Evolutionary conservation across 2,329 filamentous ascomycete genomes (phyloP), one percentile per base, ranked within the genome.

Genomic region (Lachnellula suecica): DNA sequence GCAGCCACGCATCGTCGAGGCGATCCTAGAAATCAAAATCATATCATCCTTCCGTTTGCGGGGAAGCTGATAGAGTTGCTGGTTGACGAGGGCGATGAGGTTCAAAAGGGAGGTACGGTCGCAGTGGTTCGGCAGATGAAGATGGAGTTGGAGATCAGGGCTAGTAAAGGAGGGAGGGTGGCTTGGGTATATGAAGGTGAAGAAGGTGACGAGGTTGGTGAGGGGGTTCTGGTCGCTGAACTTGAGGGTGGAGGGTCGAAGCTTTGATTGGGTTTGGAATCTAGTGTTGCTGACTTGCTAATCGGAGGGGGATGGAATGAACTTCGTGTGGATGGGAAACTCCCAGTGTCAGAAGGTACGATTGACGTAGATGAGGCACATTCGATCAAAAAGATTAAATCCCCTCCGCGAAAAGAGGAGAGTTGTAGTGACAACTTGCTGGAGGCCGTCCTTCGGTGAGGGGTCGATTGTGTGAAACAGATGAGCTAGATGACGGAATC

Each of bases 101-200:
- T 82, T 0, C 65, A 64, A 19, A 70, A 77, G 54, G 79, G 80
- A 1, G 76, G 84, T 35, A 68, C 78, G 0, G 70, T 86, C 58
- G 79, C 71, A 7, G 80, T 86, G 17, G 76, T 86, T 19, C 79
- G 80, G 66, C 83, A 86, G 66, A 85, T 85, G 82, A 86, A 86
- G 67, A 87, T 86, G 83, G 83, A 87, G 58, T 66, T 86, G n/a
- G 83, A 86, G 60, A 76, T 87, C 2, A 66, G 83, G 19, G 52
- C 57, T 2, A 44, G 34, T 13, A 57, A 47, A 44, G 61, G 58
- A 11, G 61, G 63, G 7, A 53, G 11, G n/a, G 57, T 64, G 15
- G 34, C 34, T 2, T 66, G 63, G 63, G 52, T 62, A 9, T 66
- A 60, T 57, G 61, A 62, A 40, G 63, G 59, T 6, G 59, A 64